phyloP scores from a whole-genome alignment of 148 eudicot genomes.

The Cornus controversa region DNA sequence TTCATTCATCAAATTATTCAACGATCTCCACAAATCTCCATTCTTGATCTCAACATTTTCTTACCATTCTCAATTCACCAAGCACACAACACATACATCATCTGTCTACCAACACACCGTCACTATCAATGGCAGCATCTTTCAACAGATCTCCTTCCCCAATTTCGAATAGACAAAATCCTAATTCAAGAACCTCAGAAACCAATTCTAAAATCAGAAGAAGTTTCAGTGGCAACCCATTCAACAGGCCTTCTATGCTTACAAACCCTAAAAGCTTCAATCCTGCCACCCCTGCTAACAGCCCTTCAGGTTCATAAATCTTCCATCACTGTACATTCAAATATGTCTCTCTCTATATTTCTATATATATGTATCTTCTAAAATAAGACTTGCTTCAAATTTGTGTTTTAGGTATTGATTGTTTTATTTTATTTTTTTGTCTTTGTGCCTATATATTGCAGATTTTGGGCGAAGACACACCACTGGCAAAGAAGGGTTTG shows the following conservation, averaged over 20 bases:
- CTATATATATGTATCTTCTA: neutral
- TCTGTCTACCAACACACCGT: neutral
- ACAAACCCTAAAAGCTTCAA: constrained; percentile 33
- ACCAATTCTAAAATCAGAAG: constrained; percentile 28
- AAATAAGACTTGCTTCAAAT: neutral
- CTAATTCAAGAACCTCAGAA: constrained; percentile 35
- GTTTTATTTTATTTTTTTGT: neutral
- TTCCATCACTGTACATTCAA: neutral
- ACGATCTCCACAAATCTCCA: constrained; percentile 13
- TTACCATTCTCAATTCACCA: constrained; percentile 17
- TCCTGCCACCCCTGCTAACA: constrained; percentile 57
- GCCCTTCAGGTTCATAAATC: constrained; percentile 67
- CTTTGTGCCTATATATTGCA: constrained; percentile 15
- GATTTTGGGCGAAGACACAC: constrained; percentile 48
- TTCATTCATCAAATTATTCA: constrained; percentile 11
- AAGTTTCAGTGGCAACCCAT: constrained; percentile 55
- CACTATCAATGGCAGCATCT: constrained; percentile 30
- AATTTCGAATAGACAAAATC: constrained; percentile 25
- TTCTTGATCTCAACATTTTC: constrained; percentile 7
- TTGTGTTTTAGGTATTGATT: neutral
- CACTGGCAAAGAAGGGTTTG: constrained; percentile 33
- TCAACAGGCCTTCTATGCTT: constrained; percentile 45
- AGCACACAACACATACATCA: neutral
- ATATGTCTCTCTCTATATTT: too few relatives aligned
- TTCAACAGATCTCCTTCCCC: constrained; percentile 52